phyloP scores from a whole-genome alignment of 106 monocot genomes.

The Triglochin maritima region DNA sequence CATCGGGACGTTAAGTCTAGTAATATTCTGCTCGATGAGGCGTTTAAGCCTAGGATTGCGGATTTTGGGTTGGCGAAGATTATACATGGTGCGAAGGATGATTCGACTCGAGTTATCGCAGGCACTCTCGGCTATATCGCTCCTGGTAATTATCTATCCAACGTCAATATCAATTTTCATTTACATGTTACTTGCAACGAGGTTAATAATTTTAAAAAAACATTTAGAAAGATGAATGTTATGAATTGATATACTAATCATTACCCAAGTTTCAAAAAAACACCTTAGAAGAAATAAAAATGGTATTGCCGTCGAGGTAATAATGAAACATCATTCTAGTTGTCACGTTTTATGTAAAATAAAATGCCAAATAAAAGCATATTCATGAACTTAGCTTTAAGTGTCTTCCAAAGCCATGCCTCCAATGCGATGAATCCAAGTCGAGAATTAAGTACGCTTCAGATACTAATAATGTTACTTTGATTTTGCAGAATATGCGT shows the following conservation, averaged over 20 bases:
- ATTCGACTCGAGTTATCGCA: conserved; percentile 25
- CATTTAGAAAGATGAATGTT: too few species aligned
- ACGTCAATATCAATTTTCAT: not conserved
- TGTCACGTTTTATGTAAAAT: not conserved
- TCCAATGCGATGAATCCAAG: not conserved
- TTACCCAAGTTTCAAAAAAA: too few species aligned
- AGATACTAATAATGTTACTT: too few species aligned
- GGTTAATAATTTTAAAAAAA: too few species aligned
- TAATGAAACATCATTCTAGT: too few species aligned
- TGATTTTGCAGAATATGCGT: conserved; percentile 39
- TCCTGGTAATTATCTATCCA: conserved; percentile 35
- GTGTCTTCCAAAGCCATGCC: not conserved
- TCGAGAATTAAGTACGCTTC: too few species aligned
- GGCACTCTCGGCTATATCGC: conserved; percentile 91
- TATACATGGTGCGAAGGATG: conserved; percentile 13
- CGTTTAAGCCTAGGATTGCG: conserved; percentile 46
- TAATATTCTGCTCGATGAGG: conserved; percentile 60
- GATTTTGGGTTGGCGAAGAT: conserved; percentile 79
- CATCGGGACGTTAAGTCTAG: conserved; percentile 84
- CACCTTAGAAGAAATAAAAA: too few species aligned
- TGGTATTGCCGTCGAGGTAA: too few species aligned
- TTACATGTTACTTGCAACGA: not conserved
- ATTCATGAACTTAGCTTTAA: not conserved
- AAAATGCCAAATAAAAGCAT: not conserved
- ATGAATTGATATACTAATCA: too few species aligned